Evolutionary conservation across 768 basidiomycete genomes (phyloP).

Genomic region (Tylopilus plumbeoviolaceoides): DNA sequence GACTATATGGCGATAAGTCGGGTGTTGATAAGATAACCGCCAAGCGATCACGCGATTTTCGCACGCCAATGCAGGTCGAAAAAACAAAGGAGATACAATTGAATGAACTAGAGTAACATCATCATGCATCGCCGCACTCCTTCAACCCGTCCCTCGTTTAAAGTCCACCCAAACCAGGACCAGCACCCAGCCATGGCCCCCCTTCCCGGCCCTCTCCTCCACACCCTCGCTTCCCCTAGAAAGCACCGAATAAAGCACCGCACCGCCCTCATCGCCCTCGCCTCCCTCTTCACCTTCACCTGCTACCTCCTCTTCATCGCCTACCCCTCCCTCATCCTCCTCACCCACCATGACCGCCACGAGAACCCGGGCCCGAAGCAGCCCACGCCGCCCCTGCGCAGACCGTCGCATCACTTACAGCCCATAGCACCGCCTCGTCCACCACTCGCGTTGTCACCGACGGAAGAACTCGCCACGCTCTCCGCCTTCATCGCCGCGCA

Average conservation of each 20-base stretch:
- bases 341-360: conserved; percentile 20
- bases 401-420: conserved; percentile 3
- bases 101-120: not conserved
- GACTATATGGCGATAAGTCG: not conserved
- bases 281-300: conserved; percentile 47
- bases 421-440: conserved; percentile 25
- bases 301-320: conserved; percentile 55
- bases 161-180: not conserved
- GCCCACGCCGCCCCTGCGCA: conserved; percentile 17
- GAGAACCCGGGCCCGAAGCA: not conserved
- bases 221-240: conserved; percentile 12
- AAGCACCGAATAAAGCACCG: conserved; percentile 45
- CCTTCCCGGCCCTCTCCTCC: conserved; percentile 32
- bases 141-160: conserved; percentile 21
- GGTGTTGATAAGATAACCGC: not conserved
- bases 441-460: conserved; percentile 44
- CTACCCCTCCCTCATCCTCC: conserved; percentile 35
- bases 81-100: too few relatives aligned
- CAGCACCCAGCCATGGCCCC: conserved; percentile 15
- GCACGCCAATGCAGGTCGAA: not conserved
- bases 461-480: conserved; percentile 71
- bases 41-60: not conserved
- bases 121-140: conserved; percentile 28
- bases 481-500: conserved; percentile 70
- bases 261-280: conserved; percentile 51